phyloP scores from a whole-genome alignment of 2,329 filamentous ascomycete genomes.

The Ophiostoma sp. region DNA sequence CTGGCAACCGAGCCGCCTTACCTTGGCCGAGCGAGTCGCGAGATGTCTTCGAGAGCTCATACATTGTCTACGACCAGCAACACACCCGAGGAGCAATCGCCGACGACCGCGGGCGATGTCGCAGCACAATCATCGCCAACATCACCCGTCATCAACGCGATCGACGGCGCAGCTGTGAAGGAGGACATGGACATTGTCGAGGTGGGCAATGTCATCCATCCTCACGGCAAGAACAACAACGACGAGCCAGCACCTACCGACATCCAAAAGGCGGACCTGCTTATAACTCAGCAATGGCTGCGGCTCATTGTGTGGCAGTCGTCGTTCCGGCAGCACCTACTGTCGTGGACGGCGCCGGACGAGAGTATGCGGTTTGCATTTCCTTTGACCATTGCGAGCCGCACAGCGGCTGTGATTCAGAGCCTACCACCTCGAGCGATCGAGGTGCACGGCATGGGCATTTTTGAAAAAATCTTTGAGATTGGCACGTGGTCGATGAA shows the following conservation, averaged over 20 bases:
- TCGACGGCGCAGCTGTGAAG: slow-evolving; percentile 12
- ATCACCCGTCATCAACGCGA: background rate
- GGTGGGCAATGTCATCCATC: background rate
- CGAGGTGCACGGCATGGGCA: slow-evolving; percentile 46
- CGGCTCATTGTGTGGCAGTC: slow-evolving; percentile 67
- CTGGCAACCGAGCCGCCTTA: slow-evolving; percentile 35
- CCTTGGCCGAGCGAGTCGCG: slow-evolving; percentile 25
- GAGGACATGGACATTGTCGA: slow-evolving; percentile 1
- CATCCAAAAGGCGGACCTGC: slow-evolving; percentile 62
- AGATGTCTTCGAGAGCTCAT: slow-evolving; percentile 18
- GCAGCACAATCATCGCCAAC: slow-evolving; percentile 4
- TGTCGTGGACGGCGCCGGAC: slow-evolving; percentile 54
- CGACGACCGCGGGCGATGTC: slow-evolving; percentile 21
- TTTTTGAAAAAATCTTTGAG: slow-evolving; percentile 47
- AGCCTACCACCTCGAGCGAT: slow-evolving; percentile 39
- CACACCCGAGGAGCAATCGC: slow-evolving; percentile 41
- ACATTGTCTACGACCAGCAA: slow-evolving; percentile 16
- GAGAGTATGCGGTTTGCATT: slow-evolving; percentile 57
- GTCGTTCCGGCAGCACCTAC: slow-evolving; percentile 58
- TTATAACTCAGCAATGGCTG: slow-evolving; percentile 66
- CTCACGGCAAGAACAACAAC: background rate
- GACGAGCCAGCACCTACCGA: slow-evolving; percentile 46
- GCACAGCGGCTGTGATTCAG: slow-evolving; percentile 44
- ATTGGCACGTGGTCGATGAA: slow-evolving; percentile 43
- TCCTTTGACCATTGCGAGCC: slow-evolving; percentile 56